A percentile compares a stretch with the other conserved stretches of the same genome.
These are phyloP conservation scores for Cladobotryum mycophilum DNA, from an alignment of 2,329 filamentous ascomycete genomes.

Conservation along the genomic window DNA sequence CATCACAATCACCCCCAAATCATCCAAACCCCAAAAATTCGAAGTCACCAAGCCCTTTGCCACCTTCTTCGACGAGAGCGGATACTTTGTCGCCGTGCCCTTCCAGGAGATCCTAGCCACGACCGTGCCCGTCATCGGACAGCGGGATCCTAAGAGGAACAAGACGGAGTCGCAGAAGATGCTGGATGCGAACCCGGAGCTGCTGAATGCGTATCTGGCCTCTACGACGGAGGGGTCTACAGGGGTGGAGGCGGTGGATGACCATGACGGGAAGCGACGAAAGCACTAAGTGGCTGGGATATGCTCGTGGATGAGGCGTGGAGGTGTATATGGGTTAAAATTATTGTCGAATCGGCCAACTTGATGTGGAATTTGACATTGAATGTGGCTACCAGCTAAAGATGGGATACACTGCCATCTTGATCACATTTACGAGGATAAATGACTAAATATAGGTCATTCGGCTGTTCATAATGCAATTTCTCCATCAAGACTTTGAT, in stretches of 20 bases:
- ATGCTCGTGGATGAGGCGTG: too few species aligned
- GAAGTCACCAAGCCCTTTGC: constrained; percentile 61
- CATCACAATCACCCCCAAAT: constrained; percentile 46
- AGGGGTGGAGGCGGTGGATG: constrained; percentile 29
- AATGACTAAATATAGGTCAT: too few species aligned
- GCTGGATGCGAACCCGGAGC: constrained; percentile 36
- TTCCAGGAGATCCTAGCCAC: constrained; percentile 73
- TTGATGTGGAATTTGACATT: too few species aligned
- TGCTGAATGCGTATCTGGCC: constrained; percentile 43
- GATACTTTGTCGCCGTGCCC: constrained; percentile 65
- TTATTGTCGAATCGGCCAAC: too few species aligned
- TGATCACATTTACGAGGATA: too few species aligned
- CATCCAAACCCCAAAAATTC: constrained; percentile 35
- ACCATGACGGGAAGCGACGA: constrained; percentile 40
- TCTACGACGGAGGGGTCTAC: constrained; percentile 24
- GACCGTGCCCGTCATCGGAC: constrained; percentile 59
- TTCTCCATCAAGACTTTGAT: too few species aligned
- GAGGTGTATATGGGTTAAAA: too few species aligned
- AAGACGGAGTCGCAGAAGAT: constrained; percentile 30
- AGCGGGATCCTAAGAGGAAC: constrained; percentile 57
- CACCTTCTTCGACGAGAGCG: constrained; percentile 68
- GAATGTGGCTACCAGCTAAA: too few species aligned
- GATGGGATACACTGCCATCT: too few species aligned
- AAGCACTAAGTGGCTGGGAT: constrained; percentile 29
- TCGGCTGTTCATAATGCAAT: too few species aligned